Evolutionary conservation across 2,329 filamentous ascomycete species (phyloP), one percentile per base, ranked within the genome.

Genomic region (Paracoccidioides brasiliensis): DNA sequence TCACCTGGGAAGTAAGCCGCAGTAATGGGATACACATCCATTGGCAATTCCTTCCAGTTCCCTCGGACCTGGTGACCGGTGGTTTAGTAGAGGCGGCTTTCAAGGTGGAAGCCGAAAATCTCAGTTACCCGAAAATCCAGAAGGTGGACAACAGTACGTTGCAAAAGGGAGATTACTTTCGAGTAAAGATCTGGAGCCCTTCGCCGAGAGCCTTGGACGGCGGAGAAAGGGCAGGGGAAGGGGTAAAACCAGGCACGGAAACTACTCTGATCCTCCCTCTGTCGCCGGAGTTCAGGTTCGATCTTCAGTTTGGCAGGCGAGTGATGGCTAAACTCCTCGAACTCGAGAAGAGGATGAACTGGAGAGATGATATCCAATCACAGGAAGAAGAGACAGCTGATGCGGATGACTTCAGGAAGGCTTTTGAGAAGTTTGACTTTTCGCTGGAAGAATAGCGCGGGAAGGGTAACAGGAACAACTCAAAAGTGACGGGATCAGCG

Each of bases 1-100:
- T 97, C 1, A 93, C 89, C 0, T 98, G 89, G 83, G 93, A 97
- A 72, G 90, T 98, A 64, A 91, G 84, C 66, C 84, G 90, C 52
- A 78, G 77, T 4, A 80, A 80, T 53, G 89, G 93, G 55, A 83
- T 97, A 55, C 93, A 98, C 67, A 79, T 85, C 1, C 91, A 97
- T 66, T 96, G 90, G 93, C 94, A 98, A 70, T 86, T 94, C 62
- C 74, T 97, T 35, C 89, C 93, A 0, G 76, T 94, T 0, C 80
- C 86, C 0, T 75, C 79, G 0, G 78, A 85, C 8, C 74, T 88
- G 46, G 79, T 95, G 52, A 74, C 72, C 22, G 82, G 82, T 49
- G 86, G 87, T 0, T 76, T 95, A 1, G 87, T 95, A 0, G 89
- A 95, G 68, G 88, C 87, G 0, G 91, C 85, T 0, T 96, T 98